These are phyloP conservation scores for Exophiala sp. DNA, from an alignment of 2,329 filamentous ascomycete genomes.

Conservation along the genomic window DNA sequence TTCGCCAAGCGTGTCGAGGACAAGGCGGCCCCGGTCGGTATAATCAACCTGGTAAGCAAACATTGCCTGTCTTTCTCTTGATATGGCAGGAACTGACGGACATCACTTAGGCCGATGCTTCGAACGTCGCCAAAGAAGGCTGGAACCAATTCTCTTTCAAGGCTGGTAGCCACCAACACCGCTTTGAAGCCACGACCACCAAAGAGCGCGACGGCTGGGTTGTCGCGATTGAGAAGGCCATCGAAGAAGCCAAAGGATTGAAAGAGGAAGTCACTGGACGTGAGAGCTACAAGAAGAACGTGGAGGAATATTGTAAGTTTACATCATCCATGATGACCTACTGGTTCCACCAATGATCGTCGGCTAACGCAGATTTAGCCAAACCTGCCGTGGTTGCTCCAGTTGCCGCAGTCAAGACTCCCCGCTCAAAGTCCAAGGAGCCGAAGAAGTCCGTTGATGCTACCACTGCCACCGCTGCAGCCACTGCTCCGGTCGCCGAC, in stretches of 20 bases:
- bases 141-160: constrained; percentile 79
- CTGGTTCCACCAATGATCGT: constrained; percentile 16
- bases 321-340: constrained; percentile 13
- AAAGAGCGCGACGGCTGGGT: constrained; percentile 92
- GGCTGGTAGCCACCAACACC: constrained; percentile 81
- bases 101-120: constrained; percentile 51
- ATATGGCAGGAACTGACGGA: constrained; percentile 28
- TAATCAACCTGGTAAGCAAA: constrained; percentile 74
- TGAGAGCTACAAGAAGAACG: constrained; percentile 80
- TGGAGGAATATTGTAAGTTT: constrained; percentile 62
- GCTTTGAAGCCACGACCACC: constrained; percentile 71
- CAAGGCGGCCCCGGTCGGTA: constrained; percentile 71
- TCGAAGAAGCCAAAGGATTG: constrained; percentile 76
- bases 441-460: constrained; percentile 31
- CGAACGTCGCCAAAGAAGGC: constrained; percentile 70
- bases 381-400: constrained; percentile 41
- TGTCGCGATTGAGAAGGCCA: constrained; percentile 71
- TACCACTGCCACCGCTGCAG: constrained; percentile 16
- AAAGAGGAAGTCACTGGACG: constrained; percentile 66
- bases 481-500: constrained; percentile 21
- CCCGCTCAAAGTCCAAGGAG: constrained; percentile 35
- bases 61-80: constrained; percentile 39
- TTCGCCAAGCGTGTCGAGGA: constrained; percentile 76
- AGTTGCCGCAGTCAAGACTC: constrained; percentile 27
- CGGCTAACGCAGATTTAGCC: constrained; percentile 33